Base-by-base conservation (phyloP, 1,139 yeast species). In the Diutina scorzettiae region DNA sequence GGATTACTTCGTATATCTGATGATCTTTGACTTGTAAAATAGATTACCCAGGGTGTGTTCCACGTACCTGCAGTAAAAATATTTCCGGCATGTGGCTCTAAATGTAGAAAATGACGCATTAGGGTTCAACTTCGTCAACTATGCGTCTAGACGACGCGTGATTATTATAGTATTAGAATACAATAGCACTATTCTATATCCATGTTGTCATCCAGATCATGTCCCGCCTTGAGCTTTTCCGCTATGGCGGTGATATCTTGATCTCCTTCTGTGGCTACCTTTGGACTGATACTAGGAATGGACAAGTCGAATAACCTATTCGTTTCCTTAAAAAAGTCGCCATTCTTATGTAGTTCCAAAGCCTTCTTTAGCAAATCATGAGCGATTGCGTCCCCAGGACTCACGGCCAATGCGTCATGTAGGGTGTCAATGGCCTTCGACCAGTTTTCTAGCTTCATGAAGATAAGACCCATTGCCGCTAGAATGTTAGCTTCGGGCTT, bases 341-440 rank as follows among this genome's bases (percentile, higher is more conserved):
- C 14, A n/a, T 56, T 49, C 30, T 71, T 61, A 53, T 82, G 83
- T 41, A 76, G 73, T 45, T 82, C 93, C 41, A 89, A 63, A 0
- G 97, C 96, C 48, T 94, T 72, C 48, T 76, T 76, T 45, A 91
- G 65, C 42, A 91, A 60, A 53, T 91, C 97, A 4, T 77, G 68
- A 0, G 96, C 94, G 20, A 89, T 81, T 0, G 93, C 82, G 54
- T 91, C 96, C 31, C 78, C 73, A 0, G 96, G 93, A 8, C 77
- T 61, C 5, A 89, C 64, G 0, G 95, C 84, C 41, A 93, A 65
- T 0, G 96, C 93, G 51, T 76, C 79, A 56, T 91, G 96, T 43
- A 91, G 65, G 33, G 73, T 68, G 47, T 81, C 84, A 32, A 89
- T 79, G 0, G 97, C 93, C 49, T 76, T 75, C 44, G 69, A 67